Conservation (phyloP, 116 monocot species). For the Trichopus zeylanicus region DNA sequence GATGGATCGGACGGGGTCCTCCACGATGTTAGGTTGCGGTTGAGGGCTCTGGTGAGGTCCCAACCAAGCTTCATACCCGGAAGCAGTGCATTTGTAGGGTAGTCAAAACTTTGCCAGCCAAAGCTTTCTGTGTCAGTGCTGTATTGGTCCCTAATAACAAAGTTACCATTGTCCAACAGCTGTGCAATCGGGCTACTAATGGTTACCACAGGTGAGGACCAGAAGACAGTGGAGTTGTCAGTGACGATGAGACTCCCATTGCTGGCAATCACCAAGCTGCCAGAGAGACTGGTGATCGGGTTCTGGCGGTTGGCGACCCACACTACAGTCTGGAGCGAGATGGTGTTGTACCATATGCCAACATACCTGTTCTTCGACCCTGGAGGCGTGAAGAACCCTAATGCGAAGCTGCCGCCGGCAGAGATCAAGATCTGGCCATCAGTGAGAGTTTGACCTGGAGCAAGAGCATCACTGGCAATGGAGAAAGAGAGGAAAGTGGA, state of each 20-base stretch:
- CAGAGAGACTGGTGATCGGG: conserved; percentile 6
- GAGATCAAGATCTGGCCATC: conserved; percentile 23
- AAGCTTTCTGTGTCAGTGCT: neutral
- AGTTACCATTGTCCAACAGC: conserved; percentile 30
- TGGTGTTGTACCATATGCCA: conserved; percentile 24
- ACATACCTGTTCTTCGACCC: conserved; percentile 7
- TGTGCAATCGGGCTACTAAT: neutral
- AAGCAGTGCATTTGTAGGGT: conserved; percentile 39
- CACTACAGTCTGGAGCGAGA: conserved; percentile 9
- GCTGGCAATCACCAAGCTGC: conserved; percentile 1
- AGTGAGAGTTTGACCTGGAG: too few species aligned
- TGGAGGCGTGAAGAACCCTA: conserved; percentile 33
- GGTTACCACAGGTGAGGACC: conserved; percentile 4
- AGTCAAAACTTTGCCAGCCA: conserved; percentile 42
- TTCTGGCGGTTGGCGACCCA: conserved; percentile 37
- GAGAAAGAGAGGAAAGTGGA: too few species aligned
- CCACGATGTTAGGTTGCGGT: conserved; percentile 15
- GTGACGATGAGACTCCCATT: conserved; percentile 20
- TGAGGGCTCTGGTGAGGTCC: conserved; percentile 11
- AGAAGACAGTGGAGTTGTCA: conserved; percentile 1
- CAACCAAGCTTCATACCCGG: conserved; percentile 33
- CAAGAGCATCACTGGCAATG: too few species aligned
- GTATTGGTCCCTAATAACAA: conserved; percentile 7
- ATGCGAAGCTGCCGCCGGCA: conserved; percentile 10
- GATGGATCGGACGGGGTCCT: conserved; percentile 12